Evolutionary conservation across 306 rosid species (phyloP).

Genomic region (Parietaria judaica): DNA sequence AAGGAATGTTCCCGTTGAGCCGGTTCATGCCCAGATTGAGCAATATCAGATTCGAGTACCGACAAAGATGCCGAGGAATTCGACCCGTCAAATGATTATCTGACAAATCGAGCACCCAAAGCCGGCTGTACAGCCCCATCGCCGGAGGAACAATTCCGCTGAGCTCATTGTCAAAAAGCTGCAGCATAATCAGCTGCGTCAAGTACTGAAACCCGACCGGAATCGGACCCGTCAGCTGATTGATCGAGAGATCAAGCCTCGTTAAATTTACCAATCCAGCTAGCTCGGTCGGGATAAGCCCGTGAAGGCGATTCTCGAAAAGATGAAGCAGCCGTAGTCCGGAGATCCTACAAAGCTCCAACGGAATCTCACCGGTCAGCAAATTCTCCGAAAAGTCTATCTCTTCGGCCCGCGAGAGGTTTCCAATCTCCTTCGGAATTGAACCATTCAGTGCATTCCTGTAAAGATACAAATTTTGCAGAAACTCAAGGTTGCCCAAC

Average conservation of each 20-base stretch:
- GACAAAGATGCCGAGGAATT: conserved; percentile 66
- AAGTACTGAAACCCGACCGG: conserved; percentile 54
- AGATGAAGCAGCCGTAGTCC: conserved; percentile 56
- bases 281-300: conserved; percentile 57
- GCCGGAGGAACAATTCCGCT: conserved; percentile 51
- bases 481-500: conserved; percentile 46
- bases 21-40: conserved; percentile 53
- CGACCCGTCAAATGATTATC: conserved; percentile 51
- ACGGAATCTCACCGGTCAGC: conserved; percentile 52
- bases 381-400: conserved; percentile 72
- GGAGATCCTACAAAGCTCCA: conserved; percentile 50
- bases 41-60: conserved; percentile 37
- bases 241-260: conserved; percentile 71
- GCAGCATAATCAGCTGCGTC: conserved; percentile 50
- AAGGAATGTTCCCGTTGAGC: conserved; percentile 57
- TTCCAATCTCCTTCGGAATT: conserved; percentile 71
- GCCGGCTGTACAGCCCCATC: conserved; percentile 58
- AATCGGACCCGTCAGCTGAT: conserved; percentile 55
- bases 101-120: conserved; percentile 90
- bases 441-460: conserved; percentile 67
- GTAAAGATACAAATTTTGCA: conserved; percentile 47
- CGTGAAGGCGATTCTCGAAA: conserved; percentile 62
- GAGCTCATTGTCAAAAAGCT: conserved; percentile 56
- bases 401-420: conserved; percentile 48
- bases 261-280: conserved; percentile 44